A percentile compares a stretch with the other conserved stretches of the same genome.
Conservation (phyloP, 306 rosid species). For the Vicia villosa region DNA sequence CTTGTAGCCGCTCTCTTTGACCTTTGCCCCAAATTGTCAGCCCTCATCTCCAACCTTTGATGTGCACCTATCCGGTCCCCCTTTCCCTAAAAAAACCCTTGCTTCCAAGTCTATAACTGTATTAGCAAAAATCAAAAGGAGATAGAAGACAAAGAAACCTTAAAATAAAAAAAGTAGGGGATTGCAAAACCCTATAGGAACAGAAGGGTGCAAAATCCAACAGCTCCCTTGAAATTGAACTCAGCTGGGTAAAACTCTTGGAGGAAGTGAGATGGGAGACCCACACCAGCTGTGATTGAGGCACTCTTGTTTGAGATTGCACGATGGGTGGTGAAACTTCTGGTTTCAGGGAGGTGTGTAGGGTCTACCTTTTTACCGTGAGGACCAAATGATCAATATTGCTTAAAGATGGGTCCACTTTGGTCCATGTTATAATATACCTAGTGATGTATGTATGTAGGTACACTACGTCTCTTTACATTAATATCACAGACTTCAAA, state of each 20-base stretch:
- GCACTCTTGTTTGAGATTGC: neutral
- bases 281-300: neutral
- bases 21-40: neutral
- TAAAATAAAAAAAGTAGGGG: neutral
- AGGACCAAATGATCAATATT: neutral
- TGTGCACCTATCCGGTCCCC: neutral
- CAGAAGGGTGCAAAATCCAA: neutral
- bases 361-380: neutral
- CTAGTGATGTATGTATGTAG: neutral
- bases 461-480: conserved; percentile 9
- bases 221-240: neutral
- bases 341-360: neutral
- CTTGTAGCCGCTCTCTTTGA: neutral
- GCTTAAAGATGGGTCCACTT: neutral
- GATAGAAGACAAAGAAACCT: neutral
- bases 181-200: neutral
- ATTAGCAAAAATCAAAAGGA: neutral
- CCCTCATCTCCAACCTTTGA: neutral
- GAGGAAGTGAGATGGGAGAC: conserved; percentile 5
- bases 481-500: conserved; percentile 22
- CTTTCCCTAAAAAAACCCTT: neutral
- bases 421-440: neutral
- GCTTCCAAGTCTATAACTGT: neutral
- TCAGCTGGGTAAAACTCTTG: neutral
- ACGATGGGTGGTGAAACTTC: neutral